Conservation (phyloP, 495 filamentous ascomycete genomes). For the Podospora pseudopauciseta region DNA sequence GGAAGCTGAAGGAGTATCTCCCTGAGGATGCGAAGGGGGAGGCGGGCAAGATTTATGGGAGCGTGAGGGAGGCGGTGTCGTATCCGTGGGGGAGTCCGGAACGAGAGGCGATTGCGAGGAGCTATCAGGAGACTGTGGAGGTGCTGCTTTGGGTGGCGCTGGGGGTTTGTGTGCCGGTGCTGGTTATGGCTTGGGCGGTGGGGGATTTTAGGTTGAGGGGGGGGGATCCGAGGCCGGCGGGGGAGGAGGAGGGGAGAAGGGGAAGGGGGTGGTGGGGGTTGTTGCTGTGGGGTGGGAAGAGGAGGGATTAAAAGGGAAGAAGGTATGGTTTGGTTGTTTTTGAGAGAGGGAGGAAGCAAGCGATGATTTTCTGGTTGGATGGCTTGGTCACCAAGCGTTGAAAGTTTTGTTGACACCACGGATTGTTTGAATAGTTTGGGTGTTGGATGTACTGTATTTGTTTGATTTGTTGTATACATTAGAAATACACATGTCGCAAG, state of each 20-base stretch:
- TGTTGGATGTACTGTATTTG: too few species aligned
- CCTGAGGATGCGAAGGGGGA: conserved; percentile 48
- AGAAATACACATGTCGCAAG: too few species aligned
- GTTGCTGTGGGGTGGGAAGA: neutral
- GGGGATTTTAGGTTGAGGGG: conserved; percentile 45
- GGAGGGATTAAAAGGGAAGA: neutral
- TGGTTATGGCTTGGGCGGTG: conserved; percentile 41
- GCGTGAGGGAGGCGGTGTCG: conserved; percentile 47
- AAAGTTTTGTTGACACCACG: too few species aligned
- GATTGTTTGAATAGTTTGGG: too few species aligned
- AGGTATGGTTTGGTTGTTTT: too few species aligned
- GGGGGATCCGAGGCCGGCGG: neutral
- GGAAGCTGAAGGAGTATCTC: conserved; percentile 48
- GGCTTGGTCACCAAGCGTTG: too few species aligned
- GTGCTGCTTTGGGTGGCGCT: conserved; percentile 49
- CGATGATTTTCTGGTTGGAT: too few species aligned
- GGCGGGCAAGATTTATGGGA: conserved; percentile 48
- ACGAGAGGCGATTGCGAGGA: conserved; percentile 49
- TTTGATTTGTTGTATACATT: too few species aligned
- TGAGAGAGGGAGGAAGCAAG: too few species aligned
- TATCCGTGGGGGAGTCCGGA: conserved; percentile 48
- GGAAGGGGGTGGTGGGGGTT: neutral
- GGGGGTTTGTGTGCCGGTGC: conserved; percentile 42
- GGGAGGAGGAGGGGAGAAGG: neutral
- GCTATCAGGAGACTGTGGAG: conserved; percentile 53